Base-by-base conservation (phyloP, 257 asterid genomes). In the Solanum tacnaense region DNA sequence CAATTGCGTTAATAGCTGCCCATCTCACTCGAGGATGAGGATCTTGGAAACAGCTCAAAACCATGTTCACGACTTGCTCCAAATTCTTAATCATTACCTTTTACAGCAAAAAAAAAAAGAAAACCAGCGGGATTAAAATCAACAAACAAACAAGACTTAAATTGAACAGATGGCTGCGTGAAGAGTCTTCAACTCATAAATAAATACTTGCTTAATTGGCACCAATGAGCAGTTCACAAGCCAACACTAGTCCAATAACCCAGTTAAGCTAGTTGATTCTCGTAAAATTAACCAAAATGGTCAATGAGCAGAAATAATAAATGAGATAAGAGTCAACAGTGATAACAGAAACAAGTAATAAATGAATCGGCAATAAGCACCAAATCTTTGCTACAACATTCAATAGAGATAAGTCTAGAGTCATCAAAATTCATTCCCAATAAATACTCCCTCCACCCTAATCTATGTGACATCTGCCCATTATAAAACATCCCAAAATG, bases 1-100 rank as follows among this genome's bases (percentile, higher is more conserved):
- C 99, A 88, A 97, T 92, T 65, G 99, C 99, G 90, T 97, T 97
- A 75, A 97, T 97, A 71, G 99, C 99, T 32, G 99, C 98, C 99
- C 99, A 97, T 72, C 99, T 93, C 86, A 94, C 99, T 38, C 99
- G 98, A 32, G 99, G 98, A 87, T 97, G 99, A 86, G 98, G 98
- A 90, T 95, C 96, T 93, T 96, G 99, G 91, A 97, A 95, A 70
- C 98, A 96, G 90, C 93, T 95, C 92, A 97, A 89, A 87, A 97
- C 99, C 99, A 97, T 97, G 90, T 87, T 93, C 76, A 97, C 95
- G 84, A 96, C 94, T 92, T 96, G 98, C 90, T 94, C 98, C 91
- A 97, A 93, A 92, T 91, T 95, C 90, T 93, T 97, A 89, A 91
- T 89, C 99, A 97, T 97, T 88, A 97, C 99, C 99, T 97, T 83